Conservation (phyloP, 495 filamentous ascomycete genomes). For the Hypomontagnella monticulosa region DNA sequence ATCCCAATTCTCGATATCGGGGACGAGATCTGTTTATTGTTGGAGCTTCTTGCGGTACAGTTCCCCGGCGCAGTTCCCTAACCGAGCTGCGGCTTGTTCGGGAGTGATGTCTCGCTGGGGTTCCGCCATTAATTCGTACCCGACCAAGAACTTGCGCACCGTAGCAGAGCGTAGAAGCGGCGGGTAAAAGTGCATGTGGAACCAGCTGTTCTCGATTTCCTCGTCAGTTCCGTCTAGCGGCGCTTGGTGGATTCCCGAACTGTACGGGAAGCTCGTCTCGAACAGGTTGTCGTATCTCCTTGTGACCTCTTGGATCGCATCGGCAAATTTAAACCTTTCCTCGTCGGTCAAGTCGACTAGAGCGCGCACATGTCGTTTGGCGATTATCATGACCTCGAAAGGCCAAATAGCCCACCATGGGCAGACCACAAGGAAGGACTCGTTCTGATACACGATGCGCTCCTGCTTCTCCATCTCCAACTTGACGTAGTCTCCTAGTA, state of each 20-base stretch:
- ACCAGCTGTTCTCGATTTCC: constrained; percentile 84
- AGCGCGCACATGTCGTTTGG: constrained; percentile 79
- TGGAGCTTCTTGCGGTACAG: constrained; percentile 79
- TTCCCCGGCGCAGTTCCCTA: constrained; percentile 79
- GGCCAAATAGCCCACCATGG: constrained; percentile 99
- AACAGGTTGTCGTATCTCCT: constrained; percentile 96
- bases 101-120: constrained; percentile 98
- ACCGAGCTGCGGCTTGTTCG: constrained; percentile 85
- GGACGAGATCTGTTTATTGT: constrained; percentile 2
- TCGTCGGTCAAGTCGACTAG: constrained; percentile 78
- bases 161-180: constrained; percentile 91
- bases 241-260: constrained; percentile 90
- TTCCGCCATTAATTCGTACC: constrained; percentile 95
- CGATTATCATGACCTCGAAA: constrained; percentile 92
- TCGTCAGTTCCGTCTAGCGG: constrained; percentile 85
- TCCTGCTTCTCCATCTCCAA: constrained; percentile 84
- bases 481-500: constrained; percentile 87
- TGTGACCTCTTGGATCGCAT: constrained; percentile 85
- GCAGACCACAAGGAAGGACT: constrained; percentile 81
- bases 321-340: constrained; percentile 77
- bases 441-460: constrained; percentile 87
- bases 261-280: constrained; percentile 96
- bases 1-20: background rate
- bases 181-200: constrained; percentile 98
- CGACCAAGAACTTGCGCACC: constrained; percentile 94